Percentiles rank a stretch among this genome's conserved stretches.
Conservation (phyloP, 2,329 filamentous ascomycete species). For the Ceratocystis diversiconidia region DNA sequence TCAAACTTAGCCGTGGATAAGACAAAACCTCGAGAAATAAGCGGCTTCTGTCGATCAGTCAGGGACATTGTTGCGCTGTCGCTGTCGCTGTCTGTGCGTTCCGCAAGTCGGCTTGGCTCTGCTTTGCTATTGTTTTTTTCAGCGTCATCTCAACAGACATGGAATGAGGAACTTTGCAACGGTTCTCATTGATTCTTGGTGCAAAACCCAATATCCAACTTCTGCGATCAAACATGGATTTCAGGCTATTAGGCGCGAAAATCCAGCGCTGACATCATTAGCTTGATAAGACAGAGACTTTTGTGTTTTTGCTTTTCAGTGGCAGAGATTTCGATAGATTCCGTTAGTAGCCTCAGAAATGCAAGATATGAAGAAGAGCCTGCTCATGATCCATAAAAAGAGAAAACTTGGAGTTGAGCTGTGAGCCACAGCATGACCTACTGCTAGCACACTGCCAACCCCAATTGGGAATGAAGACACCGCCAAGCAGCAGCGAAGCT, state of each 20-base stretch:
- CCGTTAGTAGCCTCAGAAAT: not conserved
- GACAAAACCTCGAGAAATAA: not conserved
- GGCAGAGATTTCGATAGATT: not conserved
- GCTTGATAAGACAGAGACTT: not conserved
- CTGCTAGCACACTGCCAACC: not conserved
- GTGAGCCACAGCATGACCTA: not conserved
- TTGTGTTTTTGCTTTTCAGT: not conserved
- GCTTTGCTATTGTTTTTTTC: not conserved
- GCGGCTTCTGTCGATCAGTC: not conserved
- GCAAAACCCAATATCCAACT: not conserved
- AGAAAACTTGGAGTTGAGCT: not conserved
- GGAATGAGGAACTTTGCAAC: slow-evolving; percentile 4
- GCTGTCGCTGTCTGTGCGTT: slow-evolving; percentile 2
- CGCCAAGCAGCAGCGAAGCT: not conserved
- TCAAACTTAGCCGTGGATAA: not conserved
- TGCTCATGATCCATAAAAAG: not conserved
- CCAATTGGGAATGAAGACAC: not conserved
- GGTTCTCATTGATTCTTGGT: not conserved
- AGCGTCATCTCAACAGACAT: not conserved
- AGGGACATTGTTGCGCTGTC: not conserved
- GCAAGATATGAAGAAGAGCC: not conserved
- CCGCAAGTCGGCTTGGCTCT: not conserved
- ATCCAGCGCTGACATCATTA: not conserved
- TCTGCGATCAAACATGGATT: not conserved
- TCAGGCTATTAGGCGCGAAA: not conserved